phyloP scores from a whole-genome alignment of 2,329 filamentous ascomycete genomes.

The Scedosporium minutisporum region DNA sequence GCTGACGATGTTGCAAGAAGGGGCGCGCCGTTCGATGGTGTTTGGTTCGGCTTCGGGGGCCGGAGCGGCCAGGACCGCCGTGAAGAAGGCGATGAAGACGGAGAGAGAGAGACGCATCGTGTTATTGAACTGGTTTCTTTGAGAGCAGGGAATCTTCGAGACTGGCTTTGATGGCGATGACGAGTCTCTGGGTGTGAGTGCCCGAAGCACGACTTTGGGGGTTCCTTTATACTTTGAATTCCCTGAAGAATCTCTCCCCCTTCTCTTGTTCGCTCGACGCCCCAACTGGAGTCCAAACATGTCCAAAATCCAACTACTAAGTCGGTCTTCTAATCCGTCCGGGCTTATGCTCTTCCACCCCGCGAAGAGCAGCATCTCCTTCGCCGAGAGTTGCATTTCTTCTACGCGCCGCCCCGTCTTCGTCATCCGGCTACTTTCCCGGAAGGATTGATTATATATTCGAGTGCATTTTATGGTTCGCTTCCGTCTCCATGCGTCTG shows the following conservation, averaged over 20 bases:
- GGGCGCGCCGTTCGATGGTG: not conserved
- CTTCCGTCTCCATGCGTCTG: not conserved
- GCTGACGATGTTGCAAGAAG: not conserved
- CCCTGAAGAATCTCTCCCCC: not conserved
- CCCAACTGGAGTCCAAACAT: not conserved
- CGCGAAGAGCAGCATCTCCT: not conserved
- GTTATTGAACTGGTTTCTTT: not conserved
- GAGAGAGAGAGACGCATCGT: constrained; percentile 22
- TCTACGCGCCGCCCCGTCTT: not conserved
- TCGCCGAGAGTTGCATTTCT: not conserved
- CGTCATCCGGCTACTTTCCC: not conserved
- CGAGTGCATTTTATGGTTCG: not conserved
- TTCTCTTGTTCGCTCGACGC: not conserved
- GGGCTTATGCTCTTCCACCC: not conserved
- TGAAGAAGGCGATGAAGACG: constrained; percentile 15
- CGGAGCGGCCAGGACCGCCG: constrained; percentile 17
- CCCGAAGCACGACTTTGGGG: not conserved
- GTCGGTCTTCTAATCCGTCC: not conserved
- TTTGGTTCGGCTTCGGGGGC: constrained; percentile 12
- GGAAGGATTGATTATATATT: not conserved
- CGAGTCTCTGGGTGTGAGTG: too few relatives aligned
- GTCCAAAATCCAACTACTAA: not conserved
- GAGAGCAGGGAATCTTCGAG: not conserved
- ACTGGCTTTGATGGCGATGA: too few relatives aligned
- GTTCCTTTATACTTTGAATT: too few relatives aligned